A percentile compares a stretch with the other conserved stretches of the same genome.
phyloP scores from a whole-genome alignment of 169 alveolate genomes.

The Prorocentrum cordatum region DNA sequence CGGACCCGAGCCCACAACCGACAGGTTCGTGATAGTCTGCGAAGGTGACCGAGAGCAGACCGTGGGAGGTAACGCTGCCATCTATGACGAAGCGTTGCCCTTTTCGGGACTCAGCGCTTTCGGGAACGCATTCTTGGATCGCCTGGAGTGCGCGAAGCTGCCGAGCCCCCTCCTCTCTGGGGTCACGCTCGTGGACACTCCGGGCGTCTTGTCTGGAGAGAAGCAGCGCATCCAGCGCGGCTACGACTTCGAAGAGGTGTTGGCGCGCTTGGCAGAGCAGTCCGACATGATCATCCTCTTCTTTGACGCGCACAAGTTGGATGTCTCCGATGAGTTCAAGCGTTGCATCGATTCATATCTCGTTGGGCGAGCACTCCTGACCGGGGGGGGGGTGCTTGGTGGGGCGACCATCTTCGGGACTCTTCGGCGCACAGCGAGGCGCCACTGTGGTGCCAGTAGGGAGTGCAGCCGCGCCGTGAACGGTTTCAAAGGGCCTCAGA shows the following conservation, averaged over 20 bases:
- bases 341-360: slow-evolving; percentile 76
- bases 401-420: too few relatives aligned
- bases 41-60: too few relatives aligned
- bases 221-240: slow-evolving; percentile 76
- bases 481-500: too few relatives aligned
- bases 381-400: too few relatives aligned
- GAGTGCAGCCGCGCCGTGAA: too few relatives aligned
- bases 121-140: slow-evolving; percentile 75
- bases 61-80: slow-evolving; percentile 79
- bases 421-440: too few relatives aligned
- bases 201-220: slow-evolving; percentile 77
- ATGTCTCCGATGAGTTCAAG: slow-evolving; percentile 77
- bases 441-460: too few relatives aligned
- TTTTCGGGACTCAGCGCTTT: slow-evolving; percentile 75
- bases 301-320: slow-evolving; percentile 79
- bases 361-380: too few relatives aligned
- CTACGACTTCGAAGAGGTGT: slow-evolving; percentile 78
- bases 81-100: slow-evolving; percentile 76
- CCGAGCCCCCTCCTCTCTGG: slow-evolving; percentile 48
- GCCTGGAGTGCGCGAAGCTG: slow-evolving; percentile 71
- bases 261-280: slow-evolving; percentile 78
- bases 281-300: slow-evolving; percentile 75
- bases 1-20: slow-evolving; percentile 84
- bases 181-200: slow-evolving; percentile 77
- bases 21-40: too few relatives aligned